Evolutionary conservation across 371 early-diverging fungal species (phyloP).

Genomic region (Haplosporangium sp.): DNA sequence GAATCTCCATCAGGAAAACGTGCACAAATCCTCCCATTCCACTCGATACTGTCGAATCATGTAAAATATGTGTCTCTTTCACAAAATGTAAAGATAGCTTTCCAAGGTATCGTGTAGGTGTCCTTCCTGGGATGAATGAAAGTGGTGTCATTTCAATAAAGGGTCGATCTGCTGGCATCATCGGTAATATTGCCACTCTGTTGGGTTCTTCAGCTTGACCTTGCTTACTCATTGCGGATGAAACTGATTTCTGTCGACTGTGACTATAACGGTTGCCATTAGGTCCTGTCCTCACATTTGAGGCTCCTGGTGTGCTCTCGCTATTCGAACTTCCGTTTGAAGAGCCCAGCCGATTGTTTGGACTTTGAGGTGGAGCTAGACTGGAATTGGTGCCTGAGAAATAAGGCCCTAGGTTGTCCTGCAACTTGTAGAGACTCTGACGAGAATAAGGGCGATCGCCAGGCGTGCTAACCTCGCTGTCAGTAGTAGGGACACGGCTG

Average conservation of each 20-base stretch:
- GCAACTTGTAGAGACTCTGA: not conserved
- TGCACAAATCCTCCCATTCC: slow-evolving; percentile 72
- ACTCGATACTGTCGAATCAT: slow-evolving; percentile 60
- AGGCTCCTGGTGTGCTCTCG: slow-evolving; percentile 10
- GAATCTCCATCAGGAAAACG: slow-evolving; percentile 69
- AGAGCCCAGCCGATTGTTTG: slow-evolving; percentile 10
- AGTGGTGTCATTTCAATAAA: slow-evolving; percentile 60
- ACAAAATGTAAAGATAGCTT: slow-evolving; percentile 81
- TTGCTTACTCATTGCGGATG: slow-evolving; percentile 29
- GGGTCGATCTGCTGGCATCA: slow-evolving; percentile 51
- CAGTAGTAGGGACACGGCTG: slow-evolving; percentile 3
- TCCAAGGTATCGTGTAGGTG: slow-evolving; percentile 67
- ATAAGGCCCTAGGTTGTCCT: slow-evolving; percentile 11
- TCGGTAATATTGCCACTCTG: slow-evolving; percentile 27
- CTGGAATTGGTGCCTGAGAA: slow-evolving; percentile 6
- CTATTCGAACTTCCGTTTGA: slow-evolving; percentile 25
- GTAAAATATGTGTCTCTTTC: slow-evolving; percentile 70
- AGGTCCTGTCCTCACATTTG: not conserved
- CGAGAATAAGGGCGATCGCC: not conserved
- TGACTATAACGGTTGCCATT: slow-evolving; percentile 22
- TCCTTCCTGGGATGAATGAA: slow-evolving; percentile 66
- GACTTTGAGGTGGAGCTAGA: slow-evolving; percentile 19
- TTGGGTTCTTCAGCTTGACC: slow-evolving; percentile 18
- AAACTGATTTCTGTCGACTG: slow-evolving; percentile 37
- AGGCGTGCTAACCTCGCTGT: slow-evolving; percentile 32